These are phyloP conservation scores for Pichia scutulata DNA, from an alignment of 805 yeast species.

Conservation along the genomic window DNA sequence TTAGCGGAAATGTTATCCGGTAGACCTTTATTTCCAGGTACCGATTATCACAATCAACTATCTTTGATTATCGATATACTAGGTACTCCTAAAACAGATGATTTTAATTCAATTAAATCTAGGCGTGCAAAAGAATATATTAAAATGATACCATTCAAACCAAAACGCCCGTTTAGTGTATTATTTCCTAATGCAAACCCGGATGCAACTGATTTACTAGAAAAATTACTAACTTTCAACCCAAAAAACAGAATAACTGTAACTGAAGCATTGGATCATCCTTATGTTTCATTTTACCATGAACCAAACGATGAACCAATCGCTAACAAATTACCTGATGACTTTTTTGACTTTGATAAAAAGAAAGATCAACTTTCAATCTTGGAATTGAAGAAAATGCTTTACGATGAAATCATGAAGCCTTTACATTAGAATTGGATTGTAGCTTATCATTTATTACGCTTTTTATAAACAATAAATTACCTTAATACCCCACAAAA, in stretches of 20 bases:
- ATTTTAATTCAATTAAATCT: constrained; percentile 65
- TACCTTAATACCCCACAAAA: constrained; percentile 3
- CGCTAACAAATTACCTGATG: constrained; percentile 74
- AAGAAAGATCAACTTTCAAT: constrained; percentile 71
- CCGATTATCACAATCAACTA: constrained; percentile 87
- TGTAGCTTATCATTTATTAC: background rate
- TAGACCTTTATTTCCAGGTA: constrained; percentile 86
- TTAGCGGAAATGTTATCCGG: constrained; percentile 85
- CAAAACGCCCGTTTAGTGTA: constrained; percentile 48
- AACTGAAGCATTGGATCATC: constrained; percentile 76
- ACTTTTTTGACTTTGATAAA: constrained; percentile 84
- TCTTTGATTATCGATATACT: constrained; percentile 75
- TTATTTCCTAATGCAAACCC: constrained; percentile 52
- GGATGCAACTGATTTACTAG: constrained; percentile 56
- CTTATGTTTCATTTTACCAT: constrained; percentile 80
- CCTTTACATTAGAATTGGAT: constrained; percentile 20
- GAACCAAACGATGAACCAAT: constrained; percentile 92
- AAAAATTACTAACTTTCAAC: constrained; percentile 71
- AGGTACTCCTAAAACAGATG: constrained; percentile 83
- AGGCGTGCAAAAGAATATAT: constrained; percentile 86
- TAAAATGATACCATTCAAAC: constrained; percentile 63
- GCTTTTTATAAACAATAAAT: background rate
- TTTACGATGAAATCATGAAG: constrained; percentile 76
- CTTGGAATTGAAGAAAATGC: constrained; percentile 66
- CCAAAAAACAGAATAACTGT: constrained; percentile 80